phyloP scores from a whole-genome alignment of 2,329 filamentous ascomycete species.

The Monosporascus sp. region DNA sequence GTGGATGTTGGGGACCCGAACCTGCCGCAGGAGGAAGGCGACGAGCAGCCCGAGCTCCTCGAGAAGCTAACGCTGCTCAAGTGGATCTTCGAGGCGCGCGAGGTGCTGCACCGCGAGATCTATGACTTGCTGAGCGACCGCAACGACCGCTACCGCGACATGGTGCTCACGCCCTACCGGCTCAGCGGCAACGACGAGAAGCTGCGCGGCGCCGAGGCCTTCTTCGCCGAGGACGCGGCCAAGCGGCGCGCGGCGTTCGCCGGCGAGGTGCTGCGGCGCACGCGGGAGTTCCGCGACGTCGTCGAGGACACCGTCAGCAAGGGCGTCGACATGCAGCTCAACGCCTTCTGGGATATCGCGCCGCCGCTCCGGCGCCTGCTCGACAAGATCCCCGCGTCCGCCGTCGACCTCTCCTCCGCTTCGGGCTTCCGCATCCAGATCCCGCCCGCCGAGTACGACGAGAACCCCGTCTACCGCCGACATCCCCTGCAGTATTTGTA shows the following conservation, averaged over 20 bases:
- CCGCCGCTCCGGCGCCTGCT: constrained; percentile 73
- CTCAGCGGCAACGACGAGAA: constrained; percentile 74
- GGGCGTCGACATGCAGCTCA: constrained; percentile 86
- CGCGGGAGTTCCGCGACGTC: constrained; percentile 69
- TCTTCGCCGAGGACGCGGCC: constrained; percentile 74
- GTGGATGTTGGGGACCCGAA: constrained; percentile 71
- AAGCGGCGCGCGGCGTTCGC: constrained; percentile 69
- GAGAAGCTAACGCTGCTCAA: constrained; percentile 94
- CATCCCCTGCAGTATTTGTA: constrained; percentile 91
- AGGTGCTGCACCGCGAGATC: constrained; percentile 76
- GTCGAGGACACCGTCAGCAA: constrained; percentile 81
- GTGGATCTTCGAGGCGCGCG: constrained; percentile 95
- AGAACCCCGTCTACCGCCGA: constrained; percentile 75
- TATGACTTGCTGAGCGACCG: constrained; percentile 81
- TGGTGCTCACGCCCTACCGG: constrained; percentile 76
- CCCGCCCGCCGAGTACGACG: constrained; percentile 70
- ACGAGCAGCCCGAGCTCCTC: constrained; percentile 87
- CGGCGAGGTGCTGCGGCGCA: constrained; percentile 65
- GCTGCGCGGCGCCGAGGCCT: constrained; percentile 68
- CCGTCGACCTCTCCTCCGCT: constrained; percentile 23
- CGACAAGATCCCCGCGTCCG: constrained; percentile 65
- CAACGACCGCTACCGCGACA: constrained; percentile 78
- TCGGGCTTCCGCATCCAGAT: constrained; percentile 67
- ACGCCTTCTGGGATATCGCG: constrained; percentile 96
- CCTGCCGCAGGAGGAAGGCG: constrained; percentile 87